Base-by-base conservation (phyloP, 257 asterid genomes). In the Rauvolfia tetraphylla region DNA sequence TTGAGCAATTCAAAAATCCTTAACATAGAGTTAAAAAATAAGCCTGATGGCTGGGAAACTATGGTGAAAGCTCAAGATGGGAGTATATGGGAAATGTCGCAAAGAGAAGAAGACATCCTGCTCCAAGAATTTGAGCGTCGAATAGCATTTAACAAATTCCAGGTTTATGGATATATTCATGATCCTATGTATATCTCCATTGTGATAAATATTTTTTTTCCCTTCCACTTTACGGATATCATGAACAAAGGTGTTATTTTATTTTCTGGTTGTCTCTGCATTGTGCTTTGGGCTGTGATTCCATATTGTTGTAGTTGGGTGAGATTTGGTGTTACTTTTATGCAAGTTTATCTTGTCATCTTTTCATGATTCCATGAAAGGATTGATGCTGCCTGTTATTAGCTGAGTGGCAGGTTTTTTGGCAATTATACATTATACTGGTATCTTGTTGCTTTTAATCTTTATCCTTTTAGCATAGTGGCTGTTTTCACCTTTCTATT, bases 51-150 rank as follows among this genome's bases (percentile, higher is more conserved):
- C 27, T 94, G 98, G 97, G 98, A 92, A 85, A 87, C 96, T 23
- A 90, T 88, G 11, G 86, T 93, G 9, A 92, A 88, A 84, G 57
- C 79, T 59, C 87, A 86, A 25, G 96, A 91, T 68, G 96, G 96
- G 62, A 95, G 83, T 78, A 78, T 95, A 63, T 95, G 99, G 99
- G 97, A 92, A 85, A 90, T 95, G 88, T 88, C 97, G 54, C 97
- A 90, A 78, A 89, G 98, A 80, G 99, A 95, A 84, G 97, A 95
- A 85, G 98, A 92, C 76, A 89, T 95, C 75, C 79, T 95, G 63
- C 96, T 92, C 82, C 99, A 95, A 88, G 99, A 95, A 84, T 95
- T 88, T 81, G 98, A 92, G 83, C 97, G 96, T 34, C 87, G 99
- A 51, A 91, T 95, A 42, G 96, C 98, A 34, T 95, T 82, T 89